Conservation (phyloP, 2,329 filamentous ascomycete genomes). For the Knoxdaviesia proteae region DNA sequence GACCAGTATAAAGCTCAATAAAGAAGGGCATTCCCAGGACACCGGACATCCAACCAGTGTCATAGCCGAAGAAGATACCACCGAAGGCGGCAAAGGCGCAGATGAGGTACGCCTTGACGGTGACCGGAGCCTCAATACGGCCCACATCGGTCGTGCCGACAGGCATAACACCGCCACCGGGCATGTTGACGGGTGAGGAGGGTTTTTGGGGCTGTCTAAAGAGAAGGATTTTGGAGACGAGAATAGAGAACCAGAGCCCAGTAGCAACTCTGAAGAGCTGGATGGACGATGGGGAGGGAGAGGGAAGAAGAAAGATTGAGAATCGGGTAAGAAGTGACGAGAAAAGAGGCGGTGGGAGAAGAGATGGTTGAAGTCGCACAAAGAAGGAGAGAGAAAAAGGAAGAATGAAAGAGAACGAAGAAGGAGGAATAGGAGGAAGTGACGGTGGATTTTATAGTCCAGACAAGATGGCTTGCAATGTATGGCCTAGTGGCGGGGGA, state of each 20-base stretch:
- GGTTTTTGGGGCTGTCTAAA: background rate
- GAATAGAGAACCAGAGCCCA: background rate
- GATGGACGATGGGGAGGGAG: background rate
- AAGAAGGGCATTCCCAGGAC: conserved; percentile 33
- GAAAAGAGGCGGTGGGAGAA: too few relatives aligned
- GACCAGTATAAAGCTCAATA: conserved; percentile 19
- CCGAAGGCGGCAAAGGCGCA: conserved; percentile 53
- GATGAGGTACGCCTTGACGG: conserved; percentile 45
- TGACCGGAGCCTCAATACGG: conserved; percentile 47
- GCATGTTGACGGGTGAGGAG: conserved; percentile 1
- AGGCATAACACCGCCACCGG: conserved; percentile 3
- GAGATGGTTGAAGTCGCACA: too few relatives aligned
- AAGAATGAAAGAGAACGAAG: too few relatives aligned
- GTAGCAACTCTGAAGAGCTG: background rate
- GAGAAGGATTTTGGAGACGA: background rate
- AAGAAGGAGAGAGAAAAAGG: background rate
- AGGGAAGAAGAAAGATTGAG: background rate
- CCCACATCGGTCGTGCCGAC: conserved; percentile 25
- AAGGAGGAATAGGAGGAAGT: too few relatives aligned
- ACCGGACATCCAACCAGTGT: conserved; percentile 56
- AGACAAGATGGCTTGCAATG: too few relatives aligned
- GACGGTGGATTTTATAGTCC: too few relatives aligned
- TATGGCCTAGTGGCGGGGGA: too few relatives aligned
- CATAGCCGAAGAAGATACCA: conserved; percentile 61
- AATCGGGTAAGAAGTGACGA: too few relatives aligned